Conservation (phyloP, 106 monocot genomes). For the Phalaenopsis equestris region DNA sequence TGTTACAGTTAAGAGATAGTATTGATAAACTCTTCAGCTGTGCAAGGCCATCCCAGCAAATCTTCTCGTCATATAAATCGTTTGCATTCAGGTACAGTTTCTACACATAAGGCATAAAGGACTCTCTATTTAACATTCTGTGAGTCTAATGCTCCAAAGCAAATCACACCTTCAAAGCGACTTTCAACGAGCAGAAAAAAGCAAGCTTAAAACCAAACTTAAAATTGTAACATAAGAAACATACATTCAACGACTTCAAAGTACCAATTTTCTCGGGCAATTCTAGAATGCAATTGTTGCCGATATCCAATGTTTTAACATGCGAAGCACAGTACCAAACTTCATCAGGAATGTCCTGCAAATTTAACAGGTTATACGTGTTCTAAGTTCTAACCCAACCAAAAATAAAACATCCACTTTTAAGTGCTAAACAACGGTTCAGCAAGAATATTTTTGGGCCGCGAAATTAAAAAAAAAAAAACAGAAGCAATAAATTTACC, state of each 20-base stretch:
- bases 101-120: slow-evolving; percentile 33
- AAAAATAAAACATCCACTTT: background rate
- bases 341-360: slow-evolving; percentile 77
- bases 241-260: slow-evolving; percentile 62
- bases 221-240: background rate
- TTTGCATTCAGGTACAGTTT: slow-evolving; percentile 78
- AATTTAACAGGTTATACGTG: no score
- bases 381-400: no score
- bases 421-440: no score
- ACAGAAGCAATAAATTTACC: no score
- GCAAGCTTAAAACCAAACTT: background rate
- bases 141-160: background rate
- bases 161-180: background rate
- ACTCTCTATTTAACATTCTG: background rate
- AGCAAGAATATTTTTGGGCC: no score
- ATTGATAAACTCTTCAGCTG: slow-evolving; percentile 49
- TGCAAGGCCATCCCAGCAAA: slow-evolving; percentile 80
- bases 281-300: slow-evolving; percentile 64
- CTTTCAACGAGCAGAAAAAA: background rate
- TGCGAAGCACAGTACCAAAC: slow-evolving; percentile 69
- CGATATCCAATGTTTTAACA: slow-evolving; percentile 57
- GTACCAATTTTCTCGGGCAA: slow-evolving; percentile 41
- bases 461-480: no score
- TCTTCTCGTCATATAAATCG: slow-evolving; percentile 45
- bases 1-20: slow-evolving; percentile 61